Evolutionary conservation across 768 basidiomycete species (phyloP), one percentile per base, ranked within the genome.

Genomic region (Hebeloma cylindrosporum): DNA sequence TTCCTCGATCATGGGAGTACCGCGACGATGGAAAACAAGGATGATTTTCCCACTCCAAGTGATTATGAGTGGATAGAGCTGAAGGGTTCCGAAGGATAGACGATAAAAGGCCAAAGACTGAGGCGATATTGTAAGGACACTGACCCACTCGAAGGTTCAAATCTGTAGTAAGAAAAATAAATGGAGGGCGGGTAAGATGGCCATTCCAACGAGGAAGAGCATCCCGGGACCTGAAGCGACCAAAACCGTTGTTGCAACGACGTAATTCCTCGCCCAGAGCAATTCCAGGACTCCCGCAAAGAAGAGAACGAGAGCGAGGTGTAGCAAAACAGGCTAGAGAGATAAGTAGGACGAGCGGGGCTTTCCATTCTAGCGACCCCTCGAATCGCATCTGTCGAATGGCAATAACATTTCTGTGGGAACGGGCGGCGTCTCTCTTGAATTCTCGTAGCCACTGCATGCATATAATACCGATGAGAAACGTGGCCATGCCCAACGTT

Each of bases 391-490:
- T 45, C 28, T 64, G 60, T 8, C 61, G 55, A n/a, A 60, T 40
- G 11, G 52, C 48, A 10, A 62, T 27, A 6, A 58, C 56, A 22
- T 55, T 53, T 39, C 54, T 51, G 23, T 45, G 54, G 11, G 53
- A 51, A 13, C 38, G 43, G 16, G 49, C 45, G 28, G 56, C 47
- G 37, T 53, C 50, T 18, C 53, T 47, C 17, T 48, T 50, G 27
- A 55, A 63, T 39, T 61, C 60, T 2, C 59, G 57, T 10, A 59
- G 43, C 63, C 61, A 61, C 23, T 63, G 61, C 42, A 52, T 48
- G 43, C 54, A 58, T n/a, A 59, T 40, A 11, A 58, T 63, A 17
- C 58, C 60, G 7, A 60, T 17, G n/a, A 60, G 38, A 4, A 56
- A 59, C 4, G 60, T 48, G 11, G 50, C 46, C 11, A 63, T 48